These are phyloP conservation scores for Cercospora sesami DNA, from an alignment of 2,329 filamentous ascomycete species.

Conservation along the genomic window DNA sequence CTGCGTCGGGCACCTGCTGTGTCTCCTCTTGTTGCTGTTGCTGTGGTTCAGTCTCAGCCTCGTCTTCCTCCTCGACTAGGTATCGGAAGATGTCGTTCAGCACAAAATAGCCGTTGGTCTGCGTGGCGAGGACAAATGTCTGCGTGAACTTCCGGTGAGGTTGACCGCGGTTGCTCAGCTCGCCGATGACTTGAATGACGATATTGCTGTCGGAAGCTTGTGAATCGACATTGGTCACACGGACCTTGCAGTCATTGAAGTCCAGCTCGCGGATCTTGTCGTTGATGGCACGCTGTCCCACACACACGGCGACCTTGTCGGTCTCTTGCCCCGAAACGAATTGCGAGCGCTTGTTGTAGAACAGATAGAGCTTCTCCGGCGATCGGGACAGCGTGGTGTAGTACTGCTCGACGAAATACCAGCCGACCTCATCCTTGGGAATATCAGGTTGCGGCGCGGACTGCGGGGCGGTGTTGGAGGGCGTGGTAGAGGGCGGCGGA, in stretches of 20 bases:
- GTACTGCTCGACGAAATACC: conserved; percentile 99
- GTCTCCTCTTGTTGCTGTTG: conserved; percentile 37
- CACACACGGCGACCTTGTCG: conserved; percentile 79
- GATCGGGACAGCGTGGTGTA: conserved; percentile 95
- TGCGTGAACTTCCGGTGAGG: conserved; percentile 96
- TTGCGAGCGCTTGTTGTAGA: conserved; percentile 95
- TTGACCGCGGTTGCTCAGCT: conserved; percentile 90
- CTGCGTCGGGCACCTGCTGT: conserved; percentile 35
- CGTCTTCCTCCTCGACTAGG: conserved; percentile 80
- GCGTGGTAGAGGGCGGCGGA: conserved; percentile 26
- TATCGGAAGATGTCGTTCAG: conserved; percentile 98
- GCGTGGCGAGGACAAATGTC: conserved; percentile 94
- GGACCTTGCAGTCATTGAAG: conserved; percentile 97
- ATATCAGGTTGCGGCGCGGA: conserved; percentile 44
- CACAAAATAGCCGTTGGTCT: conserved; percentile 96
- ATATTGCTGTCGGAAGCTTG: conserved; percentile 92
- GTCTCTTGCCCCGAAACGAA: conserved; percentile 91
- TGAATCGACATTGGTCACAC: conserved; percentile 95
- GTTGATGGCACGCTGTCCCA: conserved; percentile 86
- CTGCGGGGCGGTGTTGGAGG: conserved; percentile 27
- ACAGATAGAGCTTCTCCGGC: conserved; percentile 91
- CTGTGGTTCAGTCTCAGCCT: conserved; percentile 48
- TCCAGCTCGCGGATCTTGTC: conserved; percentile 91
- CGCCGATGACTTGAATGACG: conserved; percentile 95
- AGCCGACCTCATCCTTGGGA: conserved; percentile 91